phyloP scores from a whole-genome alignment of 148 eudicot genomes.

The Beta vulgaris region DNA sequence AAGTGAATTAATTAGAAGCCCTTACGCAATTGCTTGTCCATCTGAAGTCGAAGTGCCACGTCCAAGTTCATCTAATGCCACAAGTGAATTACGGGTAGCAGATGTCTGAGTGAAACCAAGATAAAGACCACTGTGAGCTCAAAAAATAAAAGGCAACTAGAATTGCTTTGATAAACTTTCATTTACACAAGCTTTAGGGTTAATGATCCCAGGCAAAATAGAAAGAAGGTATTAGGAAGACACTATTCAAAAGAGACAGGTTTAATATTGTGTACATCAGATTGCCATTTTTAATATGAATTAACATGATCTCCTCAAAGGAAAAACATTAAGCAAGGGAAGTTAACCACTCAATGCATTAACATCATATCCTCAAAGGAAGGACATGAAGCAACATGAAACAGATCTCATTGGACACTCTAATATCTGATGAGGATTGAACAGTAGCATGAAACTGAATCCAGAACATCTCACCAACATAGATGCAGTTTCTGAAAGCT shows the following conservation, averaged over 20 bases:
- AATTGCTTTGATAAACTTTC: not conserved
- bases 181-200: not conserved
- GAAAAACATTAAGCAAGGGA: not conserved
- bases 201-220: not conserved
- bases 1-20: constrained; percentile 14
- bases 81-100: constrained; percentile 84
- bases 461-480: constrained; percentile 67
- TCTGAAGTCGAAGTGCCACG: constrained; percentile 99
- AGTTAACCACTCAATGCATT: too few relatives aligned
- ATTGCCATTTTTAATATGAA: too few relatives aligned
- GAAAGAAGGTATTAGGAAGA: not conserved
- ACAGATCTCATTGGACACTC: not conserved
- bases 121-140: constrained; percentile 14
- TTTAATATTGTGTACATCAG: not conserved
- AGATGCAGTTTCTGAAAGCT: constrained; percentile 92
- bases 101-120: constrained; percentile 52
- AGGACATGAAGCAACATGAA: not conserved
- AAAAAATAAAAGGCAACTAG: not conserved
- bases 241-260: not conserved
- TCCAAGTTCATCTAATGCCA: constrained; percentile 98
- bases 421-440: not conserved
- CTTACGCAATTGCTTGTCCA: constrained; percentile 99
- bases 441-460: constrained; percentile 8
- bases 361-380: not conserved
- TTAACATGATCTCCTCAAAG: not conserved